Conservation (phyloP, 1,284 basidiomycete genomes). For the Marasmius oreades region DNA sequence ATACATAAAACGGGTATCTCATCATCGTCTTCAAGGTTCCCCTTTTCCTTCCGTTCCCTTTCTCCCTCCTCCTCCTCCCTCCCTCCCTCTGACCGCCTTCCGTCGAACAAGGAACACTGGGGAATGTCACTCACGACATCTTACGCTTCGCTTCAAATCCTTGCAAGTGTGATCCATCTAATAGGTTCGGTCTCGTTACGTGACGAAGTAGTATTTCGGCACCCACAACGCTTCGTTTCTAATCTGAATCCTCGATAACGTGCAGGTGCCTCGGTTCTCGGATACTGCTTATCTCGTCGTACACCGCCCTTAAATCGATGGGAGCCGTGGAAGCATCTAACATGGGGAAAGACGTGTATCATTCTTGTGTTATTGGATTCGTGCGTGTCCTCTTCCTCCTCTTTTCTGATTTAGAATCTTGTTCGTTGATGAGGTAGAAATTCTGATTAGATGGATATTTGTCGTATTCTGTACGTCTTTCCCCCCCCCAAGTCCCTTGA, state of each 20-base stretch:
- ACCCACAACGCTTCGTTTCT: not conserved
- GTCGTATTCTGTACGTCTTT: not conserved
- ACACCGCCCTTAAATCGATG: not conserved
- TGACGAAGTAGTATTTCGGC: not conserved
- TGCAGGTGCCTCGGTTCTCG: not conserved
- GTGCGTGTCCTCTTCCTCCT: not conserved
- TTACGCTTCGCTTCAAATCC: not conserved
- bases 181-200: too few species aligned
- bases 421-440: not conserved
- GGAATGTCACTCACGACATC: too few species aligned
- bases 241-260: not conserved
- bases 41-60: too few species aligned
- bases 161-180: not conserved
- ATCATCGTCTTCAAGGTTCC: too few species aligned
- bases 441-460: not conserved
- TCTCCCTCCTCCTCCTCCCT: too few species aligned
- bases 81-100: too few species aligned
- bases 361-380: not conserved
- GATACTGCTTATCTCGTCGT: not conserved
- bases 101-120: too few species aligned
- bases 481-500: too few species aligned
- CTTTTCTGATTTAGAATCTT: too few species aligned
- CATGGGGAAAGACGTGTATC: not conserved
- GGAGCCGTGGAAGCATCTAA: not conserved
- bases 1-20: too few species aligned